phyloP scores from a whole-genome alignment of 2,329 filamentous ascomycete species.

The Curvularia sp. region DNA sequence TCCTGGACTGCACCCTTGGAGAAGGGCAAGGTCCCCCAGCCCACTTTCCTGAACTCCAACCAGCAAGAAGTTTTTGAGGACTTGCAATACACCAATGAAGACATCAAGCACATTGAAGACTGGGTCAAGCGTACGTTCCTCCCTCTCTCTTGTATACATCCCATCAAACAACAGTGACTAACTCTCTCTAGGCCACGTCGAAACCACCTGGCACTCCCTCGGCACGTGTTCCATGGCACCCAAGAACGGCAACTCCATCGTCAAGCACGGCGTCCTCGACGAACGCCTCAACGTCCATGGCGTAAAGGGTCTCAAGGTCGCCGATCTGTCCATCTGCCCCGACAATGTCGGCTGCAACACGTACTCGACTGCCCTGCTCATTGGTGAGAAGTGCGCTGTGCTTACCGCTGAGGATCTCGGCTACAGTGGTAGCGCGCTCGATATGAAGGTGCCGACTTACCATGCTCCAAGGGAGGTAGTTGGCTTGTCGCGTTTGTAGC shows the following conservation, averaged over 20 bases:
- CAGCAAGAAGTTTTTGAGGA: slow-evolving; percentile 66
- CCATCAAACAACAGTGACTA: neutral
- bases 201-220: slow-evolving; percentile 75
- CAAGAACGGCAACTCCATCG: slow-evolving; percentile 76
- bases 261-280: slow-evolving; percentile 80
- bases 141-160: neutral
- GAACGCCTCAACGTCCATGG: slow-evolving; percentile 80
- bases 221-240: slow-evolving; percentile 80
- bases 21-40: slow-evolving; percentile 59
- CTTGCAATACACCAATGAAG: slow-evolving; percentile 68
- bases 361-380: slow-evolving; percentile 73
- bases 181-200: slow-evolving; percentile 61
- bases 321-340: slow-evolving; percentile 77
- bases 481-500: slow-evolving; percentile 51
- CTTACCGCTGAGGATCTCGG: slow-evolving; percentile 76
- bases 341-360: slow-evolving; percentile 72
- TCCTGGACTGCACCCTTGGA: slow-evolving; percentile 70
- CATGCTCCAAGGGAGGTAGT: slow-evolving; percentile 56
- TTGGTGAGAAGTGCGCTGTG: slow-evolving; percentile 76
- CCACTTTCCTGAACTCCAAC: slow-evolving; percentile 68
- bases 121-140: slow-evolving; percentile 56
- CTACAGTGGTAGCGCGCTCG: slow-evolving; percentile 73
- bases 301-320: slow-evolving; percentile 78
- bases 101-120: slow-evolving; percentile 72
- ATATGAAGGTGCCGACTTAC: slow-evolving; percentile 73